phyloP scores from a whole-genome alignment of 1,284 basidiomycete species.

The Apiotrichum domesticum region DNA sequence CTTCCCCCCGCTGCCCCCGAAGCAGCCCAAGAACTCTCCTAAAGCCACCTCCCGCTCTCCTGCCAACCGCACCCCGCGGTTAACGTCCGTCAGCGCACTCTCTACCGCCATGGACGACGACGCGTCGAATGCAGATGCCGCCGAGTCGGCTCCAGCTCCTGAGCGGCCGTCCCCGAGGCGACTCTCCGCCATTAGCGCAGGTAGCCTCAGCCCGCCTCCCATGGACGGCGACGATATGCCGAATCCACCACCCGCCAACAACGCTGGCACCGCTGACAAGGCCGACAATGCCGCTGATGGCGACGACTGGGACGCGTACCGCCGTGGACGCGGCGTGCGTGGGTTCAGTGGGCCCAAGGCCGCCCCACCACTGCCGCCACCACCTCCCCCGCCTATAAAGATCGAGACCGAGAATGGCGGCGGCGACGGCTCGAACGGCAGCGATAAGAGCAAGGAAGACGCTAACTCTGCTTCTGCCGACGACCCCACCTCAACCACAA shows the following conservation, averaged over 20 bases:
- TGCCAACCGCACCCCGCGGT: constrained; percentile 4
- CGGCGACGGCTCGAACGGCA: neutral
- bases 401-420: constrained; percentile 22
- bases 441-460: constrained; percentile 5
- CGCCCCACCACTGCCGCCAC: neutral
- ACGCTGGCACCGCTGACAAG: neutral
- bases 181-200: neutral
- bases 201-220: constrained; percentile 26
- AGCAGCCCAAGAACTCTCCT: constrained; percentile 34
- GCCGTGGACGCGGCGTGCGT: constrained; percentile 25
- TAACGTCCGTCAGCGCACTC: constrained; percentile 19
- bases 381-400: constrained; percentile 3
- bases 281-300: neutral
- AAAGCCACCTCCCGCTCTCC: constrained; percentile 23
- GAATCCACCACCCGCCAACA: neutral
- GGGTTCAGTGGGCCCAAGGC: constrained; percentile 20
- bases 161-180: neutral
- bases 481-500: neutral
- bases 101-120: constrained; percentile 18
- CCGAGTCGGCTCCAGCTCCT: neutral
- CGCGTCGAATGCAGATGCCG: constrained; percentile 6
- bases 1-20: constrained; percentile 44
- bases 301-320: constrained; percentile 33
- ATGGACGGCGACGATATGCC: constrained; percentile 22
- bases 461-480: neutral